These are phyloP conservation scores for Escallonia herrerae DNA, from an alignment of 129 eudicot genomes.

Conservation along the genomic window DNA sequence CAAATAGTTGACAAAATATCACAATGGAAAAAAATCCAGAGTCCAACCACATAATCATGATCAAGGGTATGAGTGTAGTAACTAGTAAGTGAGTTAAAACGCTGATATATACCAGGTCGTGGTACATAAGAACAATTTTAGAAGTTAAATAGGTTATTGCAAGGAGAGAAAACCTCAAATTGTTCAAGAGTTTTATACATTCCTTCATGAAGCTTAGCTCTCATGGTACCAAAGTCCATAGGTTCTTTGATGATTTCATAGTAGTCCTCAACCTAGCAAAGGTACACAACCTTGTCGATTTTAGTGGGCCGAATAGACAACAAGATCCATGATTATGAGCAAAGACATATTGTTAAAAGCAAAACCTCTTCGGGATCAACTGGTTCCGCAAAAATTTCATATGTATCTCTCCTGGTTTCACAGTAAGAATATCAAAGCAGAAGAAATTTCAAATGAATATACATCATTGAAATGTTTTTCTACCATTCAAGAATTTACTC, in stretches of 20 bases:
- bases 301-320: background rate
- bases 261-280: slow-evolving; percentile 68
- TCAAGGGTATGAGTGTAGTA: no score
- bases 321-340: background rate
- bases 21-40: no score
- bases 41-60: no score
- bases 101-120: no score
- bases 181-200: slow-evolving; percentile 69
- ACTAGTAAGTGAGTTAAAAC: no score
- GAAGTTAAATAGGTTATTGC: no score
- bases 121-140: no score
- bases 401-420: slow-evolving; percentile 56
- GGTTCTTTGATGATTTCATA: slow-evolving; percentile 86
- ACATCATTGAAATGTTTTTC: background rate
- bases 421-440: slow-evolving; percentile 7
- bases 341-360: slow-evolving; percentile 2
- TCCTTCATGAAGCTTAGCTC: slow-evolving; percentile 98
- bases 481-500: background rate
- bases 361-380: slow-evolving; percentile 88
- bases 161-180: slow-evolving; percentile 51
- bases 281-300: background rate
- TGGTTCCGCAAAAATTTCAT: slow-evolving; percentile 91
- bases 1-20: no score
- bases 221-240: slow-evolving; percentile 95
- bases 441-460: background rate